Evolutionary conservation across 768 basidiomycete species (phyloP).

Genomic region (Mycena capillaripes): DNA sequence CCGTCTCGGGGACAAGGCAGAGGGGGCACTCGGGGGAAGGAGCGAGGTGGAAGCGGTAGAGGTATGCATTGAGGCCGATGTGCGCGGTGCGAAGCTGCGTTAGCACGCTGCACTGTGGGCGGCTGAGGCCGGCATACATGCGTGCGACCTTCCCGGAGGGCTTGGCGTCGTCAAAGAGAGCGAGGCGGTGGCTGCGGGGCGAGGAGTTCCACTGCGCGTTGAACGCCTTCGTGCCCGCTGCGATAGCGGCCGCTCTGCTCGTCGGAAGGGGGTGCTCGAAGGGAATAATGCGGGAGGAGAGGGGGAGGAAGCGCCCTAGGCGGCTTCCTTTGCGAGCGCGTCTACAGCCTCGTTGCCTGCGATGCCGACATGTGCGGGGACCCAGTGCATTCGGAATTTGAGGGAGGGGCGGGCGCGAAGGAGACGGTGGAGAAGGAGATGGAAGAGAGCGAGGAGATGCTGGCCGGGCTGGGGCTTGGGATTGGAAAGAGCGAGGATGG

Average conservation of each 20-base stretch:
- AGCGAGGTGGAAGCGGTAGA: neutral
- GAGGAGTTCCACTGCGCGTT: neutral
- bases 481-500: too few species aligned
- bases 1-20: slow-evolving; percentile 4
- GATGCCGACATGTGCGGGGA: too few species aligned
- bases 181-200: neutral
- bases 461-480: too few species aligned
- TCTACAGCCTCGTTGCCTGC: too few species aligned
- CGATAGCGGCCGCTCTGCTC: neutral
- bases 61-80: neutral
- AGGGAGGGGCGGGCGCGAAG: too few species aligned
- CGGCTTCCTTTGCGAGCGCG: neutral
- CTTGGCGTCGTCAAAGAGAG: neutral
- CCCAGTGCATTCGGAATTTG: too few species aligned
- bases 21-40: neutral
- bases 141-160: neutral
- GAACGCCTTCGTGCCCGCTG: neutral
- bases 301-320: neutral
- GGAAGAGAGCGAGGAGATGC: too few species aligned
- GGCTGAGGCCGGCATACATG: neutral
- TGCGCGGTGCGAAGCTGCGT: neutral
- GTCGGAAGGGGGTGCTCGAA: neutral
- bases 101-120: neutral
- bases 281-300: neutral
- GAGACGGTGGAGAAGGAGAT: too few species aligned